phyloP scores from a whole-genome alignment of 2,329 filamentous ascomycete genomes.

The Diaporthe ilicicola region DNA sequence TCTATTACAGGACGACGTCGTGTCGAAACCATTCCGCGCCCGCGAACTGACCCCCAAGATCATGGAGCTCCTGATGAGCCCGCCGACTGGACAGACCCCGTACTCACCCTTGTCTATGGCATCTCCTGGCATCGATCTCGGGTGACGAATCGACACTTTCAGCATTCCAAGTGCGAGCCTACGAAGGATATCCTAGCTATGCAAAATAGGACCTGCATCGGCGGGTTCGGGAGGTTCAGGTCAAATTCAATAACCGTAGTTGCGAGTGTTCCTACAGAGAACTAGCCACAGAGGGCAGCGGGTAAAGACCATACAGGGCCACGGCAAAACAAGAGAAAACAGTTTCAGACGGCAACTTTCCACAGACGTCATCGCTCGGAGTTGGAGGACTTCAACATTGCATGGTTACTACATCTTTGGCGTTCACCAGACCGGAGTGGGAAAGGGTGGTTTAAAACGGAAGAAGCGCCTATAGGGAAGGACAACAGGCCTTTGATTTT shows the following conservation, averaged over 20 bases:
- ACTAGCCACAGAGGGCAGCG: background rate
- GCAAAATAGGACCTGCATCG: background rate
- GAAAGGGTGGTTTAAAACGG: background rate
- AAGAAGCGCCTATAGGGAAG: background rate
- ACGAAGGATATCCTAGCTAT: background rate
- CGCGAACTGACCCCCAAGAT: conserved; percentile 75
- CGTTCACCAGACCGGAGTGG: background rate
- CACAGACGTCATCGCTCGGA: background rate
- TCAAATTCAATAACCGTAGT: background rate
- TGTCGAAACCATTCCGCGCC: conserved; percentile 83
- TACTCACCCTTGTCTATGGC: conserved; percentile 23
- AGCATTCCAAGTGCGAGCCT: too few species aligned
- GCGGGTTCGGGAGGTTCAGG: background rate
- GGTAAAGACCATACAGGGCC: background rate
- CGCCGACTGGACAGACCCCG: conserved; percentile 17
- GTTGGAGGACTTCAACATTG: conserved; percentile 14
- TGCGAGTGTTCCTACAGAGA: background rate
- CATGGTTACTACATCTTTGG: background rate
- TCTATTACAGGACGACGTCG: conserved; percentile 69
- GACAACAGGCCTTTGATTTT: background rate
- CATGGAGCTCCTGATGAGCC: conserved; percentile 58
- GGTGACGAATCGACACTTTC: background rate
- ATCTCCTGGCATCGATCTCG: background rate
- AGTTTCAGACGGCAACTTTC: background rate
- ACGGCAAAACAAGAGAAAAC: background rate